Conservation (phyloP, 805 yeast species). For the Zygosaccharomyces lentus region DNA sequence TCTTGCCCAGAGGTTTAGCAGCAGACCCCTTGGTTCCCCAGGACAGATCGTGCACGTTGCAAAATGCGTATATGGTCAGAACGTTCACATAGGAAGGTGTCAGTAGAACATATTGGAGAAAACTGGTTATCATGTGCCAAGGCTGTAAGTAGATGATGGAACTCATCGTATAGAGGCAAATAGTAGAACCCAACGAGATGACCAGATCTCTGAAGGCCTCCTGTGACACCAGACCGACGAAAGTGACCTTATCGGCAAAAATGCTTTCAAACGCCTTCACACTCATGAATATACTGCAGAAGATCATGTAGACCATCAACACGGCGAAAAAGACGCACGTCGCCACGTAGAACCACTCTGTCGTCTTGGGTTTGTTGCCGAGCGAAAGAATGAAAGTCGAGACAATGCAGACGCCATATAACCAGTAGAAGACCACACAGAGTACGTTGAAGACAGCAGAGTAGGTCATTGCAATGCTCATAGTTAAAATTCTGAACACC, state of each 20-base stretch:
- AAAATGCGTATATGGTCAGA: constrained; percentile 88
- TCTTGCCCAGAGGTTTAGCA: constrained; percentile 75
- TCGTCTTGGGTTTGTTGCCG: constrained; percentile 93
- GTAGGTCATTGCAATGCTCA: constrained; percentile 54
- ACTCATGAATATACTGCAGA: constrained; percentile 79
- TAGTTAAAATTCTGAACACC: constrained; percentile 82
- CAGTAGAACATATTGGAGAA: constrained; percentile 73
- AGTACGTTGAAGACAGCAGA: constrained; percentile 71
- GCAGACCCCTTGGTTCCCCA: constrained; percentile 96
- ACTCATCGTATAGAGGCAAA: constrained; percentile 70
- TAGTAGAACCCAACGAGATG: constrained; percentile 82
- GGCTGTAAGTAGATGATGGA: constrained; percentile 85
- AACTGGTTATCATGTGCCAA: constrained; percentile 86
- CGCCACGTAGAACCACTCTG: constrained; percentile 67
- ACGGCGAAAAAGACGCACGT: constrained; percentile 80
- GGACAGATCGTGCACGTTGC: constrained; percentile 92
- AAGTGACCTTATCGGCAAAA: constrained; percentile 36
- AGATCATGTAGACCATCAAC: constrained; percentile 82
- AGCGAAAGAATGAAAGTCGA: constrained; percentile 85
- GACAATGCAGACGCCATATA: constrained; percentile 73
- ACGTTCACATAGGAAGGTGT: constrained; percentile 91
- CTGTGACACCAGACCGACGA: constrained; percentile 52
- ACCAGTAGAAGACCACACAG: constrained; percentile 77
- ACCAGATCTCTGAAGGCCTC: constrained; percentile 78
- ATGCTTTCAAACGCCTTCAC: constrained; percentile 61